Percentiles rank a stretch among this genome's conserved stretches.
phyloP scores from a whole-genome alignment of 257 asterid genomes.

The Osmanthus fragrans region DNA sequence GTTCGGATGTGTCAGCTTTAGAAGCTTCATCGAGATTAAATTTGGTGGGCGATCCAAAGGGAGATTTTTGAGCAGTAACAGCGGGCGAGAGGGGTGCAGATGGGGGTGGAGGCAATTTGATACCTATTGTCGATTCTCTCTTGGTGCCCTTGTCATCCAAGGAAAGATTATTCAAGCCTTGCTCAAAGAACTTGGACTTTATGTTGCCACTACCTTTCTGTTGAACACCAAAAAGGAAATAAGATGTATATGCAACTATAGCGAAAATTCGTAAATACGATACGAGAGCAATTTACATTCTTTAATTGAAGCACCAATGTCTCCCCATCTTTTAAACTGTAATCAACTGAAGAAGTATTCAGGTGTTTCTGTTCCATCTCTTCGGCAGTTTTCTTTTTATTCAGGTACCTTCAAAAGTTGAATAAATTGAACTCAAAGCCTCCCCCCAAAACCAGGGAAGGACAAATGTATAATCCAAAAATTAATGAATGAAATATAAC shows the following conservation, averaged over 20 bases:
- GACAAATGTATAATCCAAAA: neutral
- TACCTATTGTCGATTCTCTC: conserved; percentile 44
- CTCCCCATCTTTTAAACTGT: conserved; percentile 96
- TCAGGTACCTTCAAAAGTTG: conserved; percentile 64
- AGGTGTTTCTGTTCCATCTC: conserved; percentile 97
- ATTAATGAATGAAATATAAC: neutral
- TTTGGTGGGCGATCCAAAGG: conserved; percentile 36
- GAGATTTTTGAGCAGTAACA: conserved; percentile 42
- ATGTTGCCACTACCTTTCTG: conserved; percentile 60
- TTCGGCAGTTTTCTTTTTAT: conserved; percentile 93
- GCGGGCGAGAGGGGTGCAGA: conserved; percentile 66
- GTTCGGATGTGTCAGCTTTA: conserved; percentile 24
- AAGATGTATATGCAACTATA: conserved; percentile 15
- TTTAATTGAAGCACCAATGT: conserved; percentile 85
- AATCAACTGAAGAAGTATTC: conserved; percentile 76
- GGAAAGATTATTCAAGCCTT: conserved; percentile 66
- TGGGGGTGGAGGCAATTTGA: conserved; percentile 78
- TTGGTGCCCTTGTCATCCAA: conserved; percentile 57
- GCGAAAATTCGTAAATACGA: neutral
- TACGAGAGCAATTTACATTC: conserved; percentile 45
- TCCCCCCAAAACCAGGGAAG: neutral
- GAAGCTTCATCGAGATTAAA: conserved; percentile 39
- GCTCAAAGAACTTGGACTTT: conserved; percentile 85
- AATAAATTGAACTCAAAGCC: neutral
- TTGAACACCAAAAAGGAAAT: conserved; percentile 11